These are phyloP conservation scores for Hymenoscyphus albidus DNA, from an alignment of 2,329 filamentous ascomycete genomes.

Conservation along the genomic window DNA sequence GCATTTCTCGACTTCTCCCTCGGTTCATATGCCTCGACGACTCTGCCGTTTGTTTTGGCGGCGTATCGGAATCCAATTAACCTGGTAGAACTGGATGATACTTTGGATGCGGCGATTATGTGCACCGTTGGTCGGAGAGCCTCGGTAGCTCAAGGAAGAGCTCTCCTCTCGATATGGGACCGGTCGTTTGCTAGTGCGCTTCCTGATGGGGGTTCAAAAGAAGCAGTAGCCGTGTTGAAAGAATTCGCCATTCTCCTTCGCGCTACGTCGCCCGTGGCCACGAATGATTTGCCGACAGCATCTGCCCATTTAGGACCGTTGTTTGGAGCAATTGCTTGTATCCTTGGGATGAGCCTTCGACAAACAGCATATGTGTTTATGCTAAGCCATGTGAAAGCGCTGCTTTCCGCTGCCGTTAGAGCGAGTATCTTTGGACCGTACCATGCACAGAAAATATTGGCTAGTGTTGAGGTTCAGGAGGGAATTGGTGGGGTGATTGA, in stretches of 20 bases:
- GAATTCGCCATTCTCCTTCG: constrained; percentile 29
- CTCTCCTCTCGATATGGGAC: constrained; percentile 73
- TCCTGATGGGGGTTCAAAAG: constrained; percentile 26
- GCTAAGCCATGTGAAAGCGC: constrained; percentile 70
- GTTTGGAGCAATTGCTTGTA: constrained; percentile 60
- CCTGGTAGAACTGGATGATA: constrained; percentile 64
- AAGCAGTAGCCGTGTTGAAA: constrained; percentile 26
- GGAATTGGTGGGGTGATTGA: constrained; percentile 56
- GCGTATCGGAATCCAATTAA: constrained; percentile 53
- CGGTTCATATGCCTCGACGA: constrained; percentile 65
- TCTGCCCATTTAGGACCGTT: constrained; percentile 68
- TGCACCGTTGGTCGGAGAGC: constrained; percentile 77
- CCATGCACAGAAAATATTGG: constrained; percentile 70
- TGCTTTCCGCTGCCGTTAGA: constrained; percentile 72
- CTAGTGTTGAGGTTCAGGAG: constrained; percentile 53
- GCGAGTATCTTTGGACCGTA: constrained; percentile 78
- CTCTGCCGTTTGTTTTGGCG: constrained; percentile 70
- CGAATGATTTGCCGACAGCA: constrained; percentile 39
- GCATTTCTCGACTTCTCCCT: constrained; percentile 68
- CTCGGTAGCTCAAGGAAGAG: constrained; percentile 70
- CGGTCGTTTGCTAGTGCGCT: constrained; percentile 54
- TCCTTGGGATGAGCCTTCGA: constrained; percentile 56
- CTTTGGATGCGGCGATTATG: constrained; percentile 69
- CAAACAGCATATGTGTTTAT: constrained; percentile 73
- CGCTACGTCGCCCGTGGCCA: constrained; percentile 20